phyloP scores from a whole-genome alignment of 768 basidiomycete species.

The Boletus tomentosulus region DNA sequence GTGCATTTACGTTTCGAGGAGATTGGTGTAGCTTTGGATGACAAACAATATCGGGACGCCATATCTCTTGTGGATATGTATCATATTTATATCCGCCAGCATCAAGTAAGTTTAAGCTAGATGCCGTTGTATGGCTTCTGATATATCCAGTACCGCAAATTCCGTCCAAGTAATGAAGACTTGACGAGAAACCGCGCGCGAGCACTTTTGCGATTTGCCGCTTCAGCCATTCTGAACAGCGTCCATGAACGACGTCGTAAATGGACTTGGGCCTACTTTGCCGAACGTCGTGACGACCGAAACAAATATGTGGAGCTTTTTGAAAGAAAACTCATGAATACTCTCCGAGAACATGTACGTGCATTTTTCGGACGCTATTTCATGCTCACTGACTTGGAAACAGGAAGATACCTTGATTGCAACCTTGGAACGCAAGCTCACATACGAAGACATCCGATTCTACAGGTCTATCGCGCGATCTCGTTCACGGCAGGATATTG shows the following conservation, averaged over 20 bases:
- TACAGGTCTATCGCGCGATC: constrained; percentile 94
- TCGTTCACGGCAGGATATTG: constrained; percentile 79
- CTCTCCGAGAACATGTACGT: constrained; percentile 53
- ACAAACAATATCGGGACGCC: constrained; percentile 90
- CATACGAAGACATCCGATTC: constrained; percentile 94
- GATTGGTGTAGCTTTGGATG: constrained; percentile 87
- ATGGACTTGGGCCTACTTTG: constrained; percentile 93
- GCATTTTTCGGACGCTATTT: neutral
- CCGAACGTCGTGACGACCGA: constrained; percentile 82
- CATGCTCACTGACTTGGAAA: neutral
- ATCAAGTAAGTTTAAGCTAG: constrained; percentile 49
- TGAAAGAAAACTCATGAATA: constrained; percentile 62
- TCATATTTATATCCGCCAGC: constrained; percentile 86
- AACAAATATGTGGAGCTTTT: constrained; percentile 81
- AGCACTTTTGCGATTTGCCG: constrained; percentile 76
- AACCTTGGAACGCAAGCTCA: constrained; percentile 72
- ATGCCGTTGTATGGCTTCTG: constrained; percentile 3
- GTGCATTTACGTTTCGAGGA: constrained; percentile 87
- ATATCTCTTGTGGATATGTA: constrained; percentile 95
- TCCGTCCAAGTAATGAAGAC: constrained; percentile 62
- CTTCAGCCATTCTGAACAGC: constrained; percentile 71
- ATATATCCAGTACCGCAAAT: constrained; percentile 64
- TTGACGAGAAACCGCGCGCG: constrained; percentile 55
- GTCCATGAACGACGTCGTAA: constrained; percentile 77
- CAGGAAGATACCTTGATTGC: constrained; percentile 56